Evolutionary conservation across 441 rosid genomes (phyloP).

Genomic region (Mallotus japonicus): DNA sequence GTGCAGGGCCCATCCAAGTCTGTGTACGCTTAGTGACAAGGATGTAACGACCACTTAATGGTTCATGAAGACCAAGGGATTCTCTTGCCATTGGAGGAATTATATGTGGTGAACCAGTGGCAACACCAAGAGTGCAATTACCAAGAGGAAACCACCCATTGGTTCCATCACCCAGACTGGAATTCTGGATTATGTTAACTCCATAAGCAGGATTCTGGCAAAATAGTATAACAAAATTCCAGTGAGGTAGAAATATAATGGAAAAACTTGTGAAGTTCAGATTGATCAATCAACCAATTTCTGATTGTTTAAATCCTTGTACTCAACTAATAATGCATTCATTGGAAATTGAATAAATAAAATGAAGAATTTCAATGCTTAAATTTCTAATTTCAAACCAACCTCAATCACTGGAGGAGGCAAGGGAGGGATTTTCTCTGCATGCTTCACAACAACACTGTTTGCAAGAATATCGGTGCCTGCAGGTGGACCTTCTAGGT

Average conservation of each 20-base stretch:
- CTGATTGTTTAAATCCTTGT: neutral
- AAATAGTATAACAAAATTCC: constrained; percentile 15
- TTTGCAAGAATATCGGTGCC: constrained; percentile 83
- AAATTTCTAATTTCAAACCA: constrained; percentile 14
- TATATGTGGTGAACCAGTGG: constrained; percentile 74
- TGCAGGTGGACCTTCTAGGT: constrained; percentile 86
- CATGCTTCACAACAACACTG: constrained; percentile 63
- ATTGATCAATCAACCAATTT: neutral
- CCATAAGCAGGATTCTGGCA: constrained; percentile 69
- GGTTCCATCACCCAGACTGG: constrained; percentile 50
- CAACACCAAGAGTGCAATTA: constrained; percentile 56
- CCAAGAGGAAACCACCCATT: constrained; percentile 87
- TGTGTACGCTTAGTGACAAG: constrained; percentile 67
- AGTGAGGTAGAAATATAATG: neutral
- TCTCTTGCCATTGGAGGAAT: constrained; percentile 89
- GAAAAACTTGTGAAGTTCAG: neutral
- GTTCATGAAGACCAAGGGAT: constrained; percentile 64
- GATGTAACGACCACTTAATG: constrained; percentile 67
- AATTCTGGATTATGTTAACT: constrained; percentile 60
- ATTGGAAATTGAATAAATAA: constrained; percentile 2
- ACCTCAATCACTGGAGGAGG: constrained; percentile 72
- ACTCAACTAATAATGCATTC: neutral
- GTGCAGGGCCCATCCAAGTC: constrained; percentile 97
- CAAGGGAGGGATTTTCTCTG: constrained; percentile 59
- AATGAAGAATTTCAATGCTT: neutral